Conservation (phyloP, 768 basidiomycete species). For the Boletus huronensis region DNA sequence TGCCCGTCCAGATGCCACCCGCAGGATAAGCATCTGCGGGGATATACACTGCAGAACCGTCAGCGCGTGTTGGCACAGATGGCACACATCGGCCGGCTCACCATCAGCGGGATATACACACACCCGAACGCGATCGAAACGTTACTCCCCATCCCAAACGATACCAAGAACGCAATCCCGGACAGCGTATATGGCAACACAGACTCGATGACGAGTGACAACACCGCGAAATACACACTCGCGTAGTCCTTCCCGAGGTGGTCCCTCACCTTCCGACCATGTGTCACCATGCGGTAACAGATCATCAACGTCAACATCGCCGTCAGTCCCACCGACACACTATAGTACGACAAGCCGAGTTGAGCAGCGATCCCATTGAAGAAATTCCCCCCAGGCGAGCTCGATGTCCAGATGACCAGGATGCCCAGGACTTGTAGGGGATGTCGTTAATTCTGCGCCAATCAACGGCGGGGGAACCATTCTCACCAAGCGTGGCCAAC, state of each 20-base stretch:
- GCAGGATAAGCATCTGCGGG: slow-evolving; percentile 25
- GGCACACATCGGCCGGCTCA: neutral
- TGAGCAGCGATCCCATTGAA: slow-evolving; percentile 12
- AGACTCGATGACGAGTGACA: slow-evolving; percentile 22
- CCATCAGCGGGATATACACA: slow-evolving; percentile 26
- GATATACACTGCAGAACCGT: slow-evolving; percentile 20
- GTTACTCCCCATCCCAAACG: slow-evolving; percentile 18
- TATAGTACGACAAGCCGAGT: slow-evolving; percentile 20
- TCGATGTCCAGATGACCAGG: slow-evolving; percentile 11
- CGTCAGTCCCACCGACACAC: slow-evolving; percentile 20
- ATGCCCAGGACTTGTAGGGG: slow-evolving; percentile 16
- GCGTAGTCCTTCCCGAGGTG: slow-evolving; percentile 20
- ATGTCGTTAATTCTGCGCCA: neutral
- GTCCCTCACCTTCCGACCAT: slow-evolving; percentile 9
- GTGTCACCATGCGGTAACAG: slow-evolving; percentile 15
- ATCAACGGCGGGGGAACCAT: neutral
- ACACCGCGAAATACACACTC: slow-evolving; percentile 16
- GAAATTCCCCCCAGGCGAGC: slow-evolving; percentile 18
- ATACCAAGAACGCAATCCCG: slow-evolving; percentile 22
- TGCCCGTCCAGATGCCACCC: slow-evolving; percentile 17
- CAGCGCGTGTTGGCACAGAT: neutral
- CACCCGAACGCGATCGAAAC: slow-evolving; percentile 12
- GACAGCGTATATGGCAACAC: slow-evolving; percentile 26
- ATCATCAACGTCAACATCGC: slow-evolving; percentile 20
- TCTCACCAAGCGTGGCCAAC: slow-evolving; percentile 26